phyloP scores from a whole-genome alignment of 345 rosid genomes.

The Theobroma cacao region DNA sequence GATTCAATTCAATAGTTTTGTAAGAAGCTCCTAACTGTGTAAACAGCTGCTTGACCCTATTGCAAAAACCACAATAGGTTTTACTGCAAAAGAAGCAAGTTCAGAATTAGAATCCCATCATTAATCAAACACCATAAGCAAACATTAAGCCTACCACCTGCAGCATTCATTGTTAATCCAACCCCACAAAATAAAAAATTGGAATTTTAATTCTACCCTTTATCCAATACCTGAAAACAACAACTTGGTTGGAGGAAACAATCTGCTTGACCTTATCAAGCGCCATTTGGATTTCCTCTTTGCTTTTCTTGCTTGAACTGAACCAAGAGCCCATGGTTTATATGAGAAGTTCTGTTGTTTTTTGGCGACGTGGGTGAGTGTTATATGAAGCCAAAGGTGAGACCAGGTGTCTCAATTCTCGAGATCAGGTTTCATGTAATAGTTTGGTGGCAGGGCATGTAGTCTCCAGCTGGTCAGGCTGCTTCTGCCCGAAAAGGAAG shows the following conservation, averaged over 20 bases:
- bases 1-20: slow-evolving; percentile 49
- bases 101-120: neutral
- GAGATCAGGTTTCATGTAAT: no score
- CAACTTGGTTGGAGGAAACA: slow-evolving; percentile 54
- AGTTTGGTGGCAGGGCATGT: no score
- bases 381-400: neutral
- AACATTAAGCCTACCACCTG: neutral
- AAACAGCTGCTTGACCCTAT: slow-evolving; percentile 55
- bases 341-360: neutral
- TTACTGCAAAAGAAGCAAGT: slow-evolving; percentile 43
- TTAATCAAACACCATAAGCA: neutral
- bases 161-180: neutral
- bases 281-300: slow-evolving; percentile 45
- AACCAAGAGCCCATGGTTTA: slow-evolving; percentile 18
- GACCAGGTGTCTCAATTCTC: neutral
- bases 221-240: slow-evolving; percentile 57
- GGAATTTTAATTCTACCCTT: neutral
- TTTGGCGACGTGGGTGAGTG: neutral
- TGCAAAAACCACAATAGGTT: slow-evolving; percentile 62
- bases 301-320: slow-evolving; percentile 37
- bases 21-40: slow-evolving; percentile 47
- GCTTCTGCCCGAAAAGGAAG: no score
- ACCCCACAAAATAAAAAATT: neutral
- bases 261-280: slow-evolving; percentile 53
- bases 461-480: no score